Evolutionary conservation across 192 early-diverging fungal species (phyloP), one percentile per base, ranked within the genome.

Genomic region (Coemansia sp.): DNA sequence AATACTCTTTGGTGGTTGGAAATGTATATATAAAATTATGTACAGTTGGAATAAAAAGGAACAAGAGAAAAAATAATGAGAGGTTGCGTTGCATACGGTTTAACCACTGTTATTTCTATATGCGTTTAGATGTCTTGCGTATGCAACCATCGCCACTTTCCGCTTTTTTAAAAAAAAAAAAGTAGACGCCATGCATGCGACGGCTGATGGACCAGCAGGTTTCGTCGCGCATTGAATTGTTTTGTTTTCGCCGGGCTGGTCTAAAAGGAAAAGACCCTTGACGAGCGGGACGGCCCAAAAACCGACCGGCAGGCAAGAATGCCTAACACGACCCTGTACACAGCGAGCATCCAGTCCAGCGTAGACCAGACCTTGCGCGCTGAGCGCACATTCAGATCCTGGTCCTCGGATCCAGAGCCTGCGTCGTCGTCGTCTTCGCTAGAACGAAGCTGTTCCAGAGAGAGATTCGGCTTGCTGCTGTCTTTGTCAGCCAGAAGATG

Each of bases 271-370:
- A 79, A 72, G 30, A 66, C 51, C 18, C 61, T 51, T 10, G 69
- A 59, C 22, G 67, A 70, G 45, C 77, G 72, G 1, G 69, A 74
- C 10, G 72, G 77, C 7, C 69, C 68, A 60, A 80, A 71, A 5
- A 80, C 69, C 4, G 77, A 69, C 25, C 72, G 36, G 56, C 68
- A 63, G 1, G 72, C 77, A 56, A 80, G 64, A 22, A 80, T 22
- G 66, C 77, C 72, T 48, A 80, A 62, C 7, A 68, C 56, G 31
- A 69, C 69, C 3, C 77, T 56, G 54, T 80, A 80, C 38, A 59
- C 59, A 1, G 77, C 77, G 62, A 80, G 69, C 25, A 75, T 42
- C 77, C 68, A 71, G 77, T 75, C 77, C 59, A 75, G 34, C 28
- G 77, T 38, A 17, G 77, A 66, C 77, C 77, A 80, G 33, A 42